Evolutionary conservation across 371 early-diverging fungal species (phyloP).

Genomic region (Capillidium rhysosporum): DNA sequence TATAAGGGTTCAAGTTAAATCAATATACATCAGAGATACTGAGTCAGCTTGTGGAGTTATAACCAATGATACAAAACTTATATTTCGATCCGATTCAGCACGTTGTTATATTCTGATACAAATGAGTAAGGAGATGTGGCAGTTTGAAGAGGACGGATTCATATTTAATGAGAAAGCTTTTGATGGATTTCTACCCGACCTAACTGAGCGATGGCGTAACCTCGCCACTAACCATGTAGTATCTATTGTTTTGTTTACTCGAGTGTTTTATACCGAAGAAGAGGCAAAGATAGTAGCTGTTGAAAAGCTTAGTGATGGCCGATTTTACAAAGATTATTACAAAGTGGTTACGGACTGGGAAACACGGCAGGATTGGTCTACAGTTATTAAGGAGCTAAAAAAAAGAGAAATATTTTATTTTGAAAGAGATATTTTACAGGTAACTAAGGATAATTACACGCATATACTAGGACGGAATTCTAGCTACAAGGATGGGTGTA

Average conservation of each 20-base stretch:
- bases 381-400: slow-evolving; percentile 48
- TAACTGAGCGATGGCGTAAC: slow-evolving; percentile 74
- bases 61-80: slow-evolving; percentile 50
- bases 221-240: slow-evolving; percentile 85
- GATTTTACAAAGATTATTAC: slow-evolving; percentile 78
- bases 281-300: slow-evolving; percentile 23
- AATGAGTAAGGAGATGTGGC: slow-evolving; percentile 91
- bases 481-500: slow-evolving; percentile 70
- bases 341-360: slow-evolving; percentile 89
- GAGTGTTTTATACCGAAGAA: slow-evolving; percentile 47
- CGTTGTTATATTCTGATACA: slow-evolving; percentile 86
- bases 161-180: slow-evolving; percentile 79
- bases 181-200: slow-evolving; percentile 69
- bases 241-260: slow-evolving; percentile 78
- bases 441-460: slow-evolving; percentile 23
- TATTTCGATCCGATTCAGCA: slow-evolving; percentile 89
- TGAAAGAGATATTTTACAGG: slow-evolving; percentile 49
- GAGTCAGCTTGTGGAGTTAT: slow-evolving; percentile 52
- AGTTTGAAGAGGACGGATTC: slow-evolving; percentile 91
- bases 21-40: slow-evolving; percentile 40
- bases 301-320: slow-evolving; percentile 21
- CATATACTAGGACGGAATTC: slow-evolving; percentile 42
- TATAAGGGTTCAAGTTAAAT: slow-evolving; percentile 72
- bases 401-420: slow-evolving; percentile 58
- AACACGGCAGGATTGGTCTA: slow-evolving; percentile 65